A percentile compares a stretch with the other conserved stretches of the same genome.
Evolutionary conservation across 495 filamentous ascomycete genomes (phyloP).

Genomic region (Trichoderma gamsii): DNA sequence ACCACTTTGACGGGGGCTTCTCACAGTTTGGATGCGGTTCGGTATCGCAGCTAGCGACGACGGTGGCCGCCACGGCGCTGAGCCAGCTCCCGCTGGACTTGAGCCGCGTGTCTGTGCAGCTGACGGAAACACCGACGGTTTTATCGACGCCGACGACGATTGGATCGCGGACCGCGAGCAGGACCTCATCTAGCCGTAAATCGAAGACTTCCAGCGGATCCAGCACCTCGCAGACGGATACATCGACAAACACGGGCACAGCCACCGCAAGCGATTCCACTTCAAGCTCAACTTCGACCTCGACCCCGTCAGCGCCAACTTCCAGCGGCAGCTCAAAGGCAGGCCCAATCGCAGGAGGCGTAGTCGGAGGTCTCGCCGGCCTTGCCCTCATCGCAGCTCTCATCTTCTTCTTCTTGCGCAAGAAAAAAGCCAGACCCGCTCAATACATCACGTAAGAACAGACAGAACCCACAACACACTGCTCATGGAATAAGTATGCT

Average conservation of each 20-base stretch:
- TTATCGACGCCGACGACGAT: constrained; percentile 35
- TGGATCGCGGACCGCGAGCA: constrained; percentile 23
- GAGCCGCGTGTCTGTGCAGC: constrained; percentile 24
- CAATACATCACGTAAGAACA: constrained; percentile 30
- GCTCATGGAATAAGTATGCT: background rate
- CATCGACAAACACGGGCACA: constrained; percentile 19
- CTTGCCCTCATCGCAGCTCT: constrained; percentile 28
- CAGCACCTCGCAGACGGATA: constrained; percentile 21
- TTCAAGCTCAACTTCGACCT: constrained; percentile 18
- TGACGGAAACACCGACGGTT: constrained; percentile 28
- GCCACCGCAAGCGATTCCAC: constrained; percentile 19
- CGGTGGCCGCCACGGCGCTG: constrained; percentile 30
- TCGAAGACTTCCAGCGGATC: constrained; percentile 12
- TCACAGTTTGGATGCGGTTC: constrained; percentile 46
- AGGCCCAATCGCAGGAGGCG: constrained; percentile 42
- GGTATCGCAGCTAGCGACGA: constrained; percentile 36
- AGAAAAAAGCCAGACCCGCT: constrained; percentile 31
- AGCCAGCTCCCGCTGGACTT: constrained; percentile 24
- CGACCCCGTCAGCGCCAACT: constrained; percentile 17
- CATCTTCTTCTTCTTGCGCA: constrained; percentile 26
- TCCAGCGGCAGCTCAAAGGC: constrained; percentile 19
- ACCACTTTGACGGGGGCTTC: constrained; percentile 42
- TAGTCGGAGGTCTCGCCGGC: constrained; percentile 34
- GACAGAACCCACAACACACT: no score
- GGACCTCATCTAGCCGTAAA: constrained; percentile 15